These are phyloP conservation scores for Fusarium bulbicola DNA, from an alignment of 2,329 filamentous ascomycete species.

Conservation along the genomic window DNA sequence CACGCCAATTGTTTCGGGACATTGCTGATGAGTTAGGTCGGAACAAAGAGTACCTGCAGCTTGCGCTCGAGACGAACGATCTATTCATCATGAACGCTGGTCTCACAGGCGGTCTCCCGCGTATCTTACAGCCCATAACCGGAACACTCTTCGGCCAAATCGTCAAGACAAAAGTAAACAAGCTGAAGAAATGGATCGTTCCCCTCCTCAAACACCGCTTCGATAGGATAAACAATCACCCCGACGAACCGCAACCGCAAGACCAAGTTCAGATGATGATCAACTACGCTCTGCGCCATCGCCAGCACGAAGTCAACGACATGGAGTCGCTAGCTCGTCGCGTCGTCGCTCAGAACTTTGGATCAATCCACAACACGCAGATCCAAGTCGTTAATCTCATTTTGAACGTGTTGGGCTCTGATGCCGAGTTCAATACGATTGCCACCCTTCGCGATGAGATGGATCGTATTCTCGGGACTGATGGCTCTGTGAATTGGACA, in stretches of 20 bases:
- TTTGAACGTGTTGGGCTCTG: constrained; percentile 48
- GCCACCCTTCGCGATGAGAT: constrained; percentile 51
- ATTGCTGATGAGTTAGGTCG: constrained; percentile 36
- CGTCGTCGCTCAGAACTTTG: constrained; percentile 48
- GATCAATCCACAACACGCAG: constrained; percentile 51
- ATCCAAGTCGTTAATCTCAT: constrained; percentile 53
- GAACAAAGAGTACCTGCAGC: constrained; percentile 47
- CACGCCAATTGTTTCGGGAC: rapidly evolving
- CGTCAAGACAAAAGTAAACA: constrained; percentile 34
- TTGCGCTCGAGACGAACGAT: constrained; percentile 44
- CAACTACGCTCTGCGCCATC: constrained; percentile 49
- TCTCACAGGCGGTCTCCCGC: constrained; percentile 43
- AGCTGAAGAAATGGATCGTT: constrained; percentile 41
- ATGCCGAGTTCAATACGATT: constrained; percentile 51
- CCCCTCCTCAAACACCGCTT: constrained; percentile 36
- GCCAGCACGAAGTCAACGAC: constrained; percentile 48
- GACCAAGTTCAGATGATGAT: constrained; percentile 56
- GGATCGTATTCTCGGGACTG: constrained; percentile 40
- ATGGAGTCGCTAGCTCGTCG: constrained; percentile 45
- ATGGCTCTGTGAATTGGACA: constrained; percentile 47
- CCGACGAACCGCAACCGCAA: constrained; percentile 40
- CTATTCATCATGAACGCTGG: constrained; percentile 47
- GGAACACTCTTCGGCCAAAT: constrained; percentile 41
- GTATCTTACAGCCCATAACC: constrained; percentile 45
- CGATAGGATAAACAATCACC: constrained; percentile 2